Evolutionary conservation across 495 filamentous ascomycete species (phyloP).

Genomic region (Lepraria neglecta): DNA sequence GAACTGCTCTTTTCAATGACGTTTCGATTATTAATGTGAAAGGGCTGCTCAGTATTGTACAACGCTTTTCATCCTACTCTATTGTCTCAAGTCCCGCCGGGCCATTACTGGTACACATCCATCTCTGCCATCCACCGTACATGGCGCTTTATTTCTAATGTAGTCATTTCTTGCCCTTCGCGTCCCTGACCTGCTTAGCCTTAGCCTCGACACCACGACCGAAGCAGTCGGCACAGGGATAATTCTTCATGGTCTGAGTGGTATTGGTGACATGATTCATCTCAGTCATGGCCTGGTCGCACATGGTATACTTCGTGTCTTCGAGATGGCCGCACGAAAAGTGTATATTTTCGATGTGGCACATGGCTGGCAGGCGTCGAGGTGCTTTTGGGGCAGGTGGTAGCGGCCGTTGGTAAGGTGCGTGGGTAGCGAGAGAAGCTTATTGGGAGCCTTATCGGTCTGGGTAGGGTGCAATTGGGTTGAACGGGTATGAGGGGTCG

Average conservation of each 20-base stretch:
- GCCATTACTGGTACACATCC: not conserved
- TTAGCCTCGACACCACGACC: constrained; percentile 24
- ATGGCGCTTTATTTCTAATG: not conserved
- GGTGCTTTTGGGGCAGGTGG: not conserved
- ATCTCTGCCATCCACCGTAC: too few relatives aligned
- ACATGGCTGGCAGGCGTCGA: constrained; percentile 15
- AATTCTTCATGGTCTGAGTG: constrained; percentile 14
- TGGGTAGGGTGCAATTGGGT: not conserved
- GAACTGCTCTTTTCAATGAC: too few relatives aligned
- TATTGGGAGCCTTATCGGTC: not conserved
- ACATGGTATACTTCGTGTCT: constrained; percentile 27
- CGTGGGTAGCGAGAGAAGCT: not conserved
- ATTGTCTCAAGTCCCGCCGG: too few relatives aligned
- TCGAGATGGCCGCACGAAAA: constrained; percentile 24
- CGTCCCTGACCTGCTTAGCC: constrained; percentile 30
- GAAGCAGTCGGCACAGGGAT: constrained; percentile 22
- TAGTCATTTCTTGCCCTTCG: constrained; percentile 19
- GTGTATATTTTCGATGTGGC: constrained; percentile 23
- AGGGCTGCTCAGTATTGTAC: too few relatives aligned
- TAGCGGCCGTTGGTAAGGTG: not conserved
- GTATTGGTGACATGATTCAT: constrained; percentile 20
- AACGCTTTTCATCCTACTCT: not conserved
- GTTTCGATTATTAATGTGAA: too few relatives aligned
- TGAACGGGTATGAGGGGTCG: not conserved
- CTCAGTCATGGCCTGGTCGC: constrained; percentile 24